These are phyloP conservation scores for Sclerotinia glacialis DNA, from an alignment of 2,329 filamentous ascomycete genomes.

Conservation along the genomic window DNA sequence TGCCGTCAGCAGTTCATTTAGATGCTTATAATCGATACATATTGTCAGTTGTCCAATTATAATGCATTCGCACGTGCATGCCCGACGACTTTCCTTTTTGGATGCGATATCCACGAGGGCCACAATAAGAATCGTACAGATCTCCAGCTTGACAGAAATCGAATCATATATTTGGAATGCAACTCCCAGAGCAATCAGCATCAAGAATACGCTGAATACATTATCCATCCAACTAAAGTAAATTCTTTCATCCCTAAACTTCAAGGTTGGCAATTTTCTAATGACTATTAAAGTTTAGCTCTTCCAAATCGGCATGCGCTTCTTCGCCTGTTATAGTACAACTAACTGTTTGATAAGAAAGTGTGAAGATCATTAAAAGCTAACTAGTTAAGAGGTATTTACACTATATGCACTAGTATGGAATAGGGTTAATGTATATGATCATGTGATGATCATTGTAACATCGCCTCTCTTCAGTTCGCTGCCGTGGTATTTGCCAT, in stretches of 20 bases:
- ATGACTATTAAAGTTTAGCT: neutral
- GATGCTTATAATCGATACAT: too few relatives aligned
- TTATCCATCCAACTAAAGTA: neutral
- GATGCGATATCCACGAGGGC: neutral
- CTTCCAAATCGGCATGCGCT: neutral
- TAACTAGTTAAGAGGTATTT: too few relatives aligned
- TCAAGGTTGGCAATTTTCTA: too few relatives aligned
- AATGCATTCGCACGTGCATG: neutral
- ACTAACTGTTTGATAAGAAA: too few relatives aligned
- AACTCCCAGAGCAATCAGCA: neutral
- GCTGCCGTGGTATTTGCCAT: neutral
- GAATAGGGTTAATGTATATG: too few relatives aligned
- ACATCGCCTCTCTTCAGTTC: neutral
- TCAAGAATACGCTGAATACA: neutral
- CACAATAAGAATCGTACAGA: neutral
- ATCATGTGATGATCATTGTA: too few relatives aligned
- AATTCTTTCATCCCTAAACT: neutral
- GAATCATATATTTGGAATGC: neutral
- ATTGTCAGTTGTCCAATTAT: too few relatives aligned
- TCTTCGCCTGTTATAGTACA: too few relatives aligned
- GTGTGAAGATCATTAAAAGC: too few relatives aligned
- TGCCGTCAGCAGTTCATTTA: neutral
- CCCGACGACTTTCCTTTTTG: neutral
- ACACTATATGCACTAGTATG: too few relatives aligned
- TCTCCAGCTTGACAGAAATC: neutral